A percentile compares a stretch with the other conserved stretches of the same genome.
Evolutionary conservation across 768 basidiomycete genomes (phyloP).

Genomic region (Cantharellus cinnabarinus): DNA sequence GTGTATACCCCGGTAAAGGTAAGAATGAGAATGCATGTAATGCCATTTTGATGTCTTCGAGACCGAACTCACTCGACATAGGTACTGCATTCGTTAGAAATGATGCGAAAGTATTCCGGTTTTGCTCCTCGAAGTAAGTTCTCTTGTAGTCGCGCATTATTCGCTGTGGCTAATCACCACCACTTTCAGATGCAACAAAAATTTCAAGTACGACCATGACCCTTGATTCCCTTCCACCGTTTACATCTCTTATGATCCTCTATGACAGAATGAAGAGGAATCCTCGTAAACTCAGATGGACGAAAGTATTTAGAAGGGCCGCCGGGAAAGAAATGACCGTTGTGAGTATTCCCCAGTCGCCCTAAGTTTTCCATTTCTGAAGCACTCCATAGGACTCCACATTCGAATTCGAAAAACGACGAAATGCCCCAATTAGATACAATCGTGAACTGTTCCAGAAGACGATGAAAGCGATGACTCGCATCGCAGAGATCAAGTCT

Average conservation of each 20-base stretch:
- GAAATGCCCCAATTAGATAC: constrained; percentile 94
- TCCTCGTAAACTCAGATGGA: constrained; percentile 97
- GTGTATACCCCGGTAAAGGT: constrained; percentile 94
- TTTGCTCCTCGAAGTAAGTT: constrained; percentile 88
- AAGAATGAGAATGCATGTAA: constrained; percentile 8
- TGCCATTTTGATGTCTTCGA: neutral
- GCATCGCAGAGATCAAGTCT: constrained; percentile 77
- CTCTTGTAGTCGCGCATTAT: neutral
- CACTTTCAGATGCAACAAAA: constrained; percentile 73
- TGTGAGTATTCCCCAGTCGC: constrained; percentile 27
- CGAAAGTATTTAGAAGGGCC: constrained; percentile 96
- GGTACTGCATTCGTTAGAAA: constrained; percentile 94
- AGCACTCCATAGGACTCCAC: constrained; percentile 60
- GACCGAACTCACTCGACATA: constrained; percentile 13
- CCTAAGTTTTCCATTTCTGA: neutral
- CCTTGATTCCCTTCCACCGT: neutral
- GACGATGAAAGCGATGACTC: constrained; percentile 91
- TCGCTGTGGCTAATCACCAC: constrained; percentile 7
- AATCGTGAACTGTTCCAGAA: constrained; percentile 83
- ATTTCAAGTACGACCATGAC: constrained; percentile 64
- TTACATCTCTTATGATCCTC: neutral
- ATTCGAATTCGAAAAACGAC: constrained; percentile 96
- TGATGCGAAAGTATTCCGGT: constrained; percentile 93
- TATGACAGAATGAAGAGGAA: constrained; percentile 86
- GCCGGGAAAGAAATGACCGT: constrained; percentile 99